These are phyloP conservation scores for Paraurostyla sp. DNA, from an alignment of 73 alveolate genomes.

Conservation along the genomic window DNA sequence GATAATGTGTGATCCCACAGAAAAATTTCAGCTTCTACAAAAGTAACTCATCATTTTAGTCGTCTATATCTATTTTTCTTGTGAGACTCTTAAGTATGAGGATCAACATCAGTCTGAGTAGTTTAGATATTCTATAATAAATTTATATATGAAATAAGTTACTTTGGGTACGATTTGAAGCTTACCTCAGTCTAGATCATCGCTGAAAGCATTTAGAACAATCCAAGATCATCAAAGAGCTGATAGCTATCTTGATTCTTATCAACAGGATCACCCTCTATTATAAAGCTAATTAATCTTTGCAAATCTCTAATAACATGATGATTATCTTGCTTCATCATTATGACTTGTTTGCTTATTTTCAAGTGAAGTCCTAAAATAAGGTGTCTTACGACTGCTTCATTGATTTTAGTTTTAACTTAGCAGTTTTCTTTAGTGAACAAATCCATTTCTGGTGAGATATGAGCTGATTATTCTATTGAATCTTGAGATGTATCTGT, in stretches of 20 bases:
- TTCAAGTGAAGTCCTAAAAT: background rate
- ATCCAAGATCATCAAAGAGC: background rate
- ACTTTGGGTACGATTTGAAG: conserved; percentile 15
- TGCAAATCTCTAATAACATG: conserved; percentile 46
- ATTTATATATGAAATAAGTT: background rate
- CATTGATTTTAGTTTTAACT: background rate
- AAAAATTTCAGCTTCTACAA: background rate
- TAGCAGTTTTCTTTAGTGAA: conserved; percentile 7
- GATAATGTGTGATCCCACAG: background rate
- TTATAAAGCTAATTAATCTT: background rate
- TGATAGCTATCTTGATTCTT: background rate
- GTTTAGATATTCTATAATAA: background rate
- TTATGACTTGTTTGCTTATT: background rate
- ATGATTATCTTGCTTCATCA: background rate
- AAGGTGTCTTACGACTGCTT: conserved; percentile 4
- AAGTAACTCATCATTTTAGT: background rate
- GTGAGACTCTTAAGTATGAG: background rate
- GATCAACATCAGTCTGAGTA: conserved; percentile 12
- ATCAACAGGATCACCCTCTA: conserved; percentile 14
- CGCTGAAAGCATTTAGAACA: background rate
- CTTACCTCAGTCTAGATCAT: background rate
- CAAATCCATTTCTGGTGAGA: background rate
- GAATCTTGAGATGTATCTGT: conserved; percentile 56
- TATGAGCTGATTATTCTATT: background rate
- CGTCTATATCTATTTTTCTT: conserved; percentile 4